These are phyloP conservation scores for Jatropha curcas DNA, from an alignment of 345 rosid species.

Conservation along the genomic window DNA sequence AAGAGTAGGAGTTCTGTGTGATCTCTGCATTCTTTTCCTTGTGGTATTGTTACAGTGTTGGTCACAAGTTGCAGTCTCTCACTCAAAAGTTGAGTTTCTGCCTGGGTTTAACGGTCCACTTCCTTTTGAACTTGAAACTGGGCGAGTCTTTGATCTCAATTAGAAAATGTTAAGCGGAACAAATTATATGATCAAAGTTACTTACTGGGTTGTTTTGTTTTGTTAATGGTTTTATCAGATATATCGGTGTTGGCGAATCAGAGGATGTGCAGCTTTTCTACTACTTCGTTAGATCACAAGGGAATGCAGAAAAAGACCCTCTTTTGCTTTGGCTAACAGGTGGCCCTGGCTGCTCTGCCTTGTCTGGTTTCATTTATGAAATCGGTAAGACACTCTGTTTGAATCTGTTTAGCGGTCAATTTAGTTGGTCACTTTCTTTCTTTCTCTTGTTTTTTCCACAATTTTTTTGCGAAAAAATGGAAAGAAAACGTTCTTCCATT, in stretches of 20 bases:
- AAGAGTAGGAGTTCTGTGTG: not conserved
- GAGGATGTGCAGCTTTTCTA: slow-evolving; percentile 29
- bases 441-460: too few relatives aligned
- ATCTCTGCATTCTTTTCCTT: not conserved
- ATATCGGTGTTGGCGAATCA: slow-evolving; percentile 20
- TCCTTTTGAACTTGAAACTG: slow-evolving; percentile 24
- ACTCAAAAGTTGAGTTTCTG: not conserved
- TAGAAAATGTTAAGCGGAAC: not conserved
- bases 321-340: slow-evolving; percentile 27
- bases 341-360: slow-evolving; percentile 27
- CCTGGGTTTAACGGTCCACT: slow-evolving; percentile 21
- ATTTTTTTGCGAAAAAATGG: too few relatives aligned
- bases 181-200: not conserved
- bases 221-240: slow-evolving; percentile 6
- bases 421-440: too few relatives aligned
- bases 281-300: slow-evolving; percentile 20
- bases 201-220: not conserved
- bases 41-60: not conserved
- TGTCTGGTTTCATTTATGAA: slow-evolving; percentile 12
- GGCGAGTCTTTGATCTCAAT: not conserved
- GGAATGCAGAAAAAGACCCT: slow-evolving; percentile 15
- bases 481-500: too few relatives aligned
- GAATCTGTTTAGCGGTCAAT: too few relatives aligned
- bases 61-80: not conserved
- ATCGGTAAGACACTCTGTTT: slow-evolving; percentile 19